Evolutionary conservation across 2,329 filamentous ascomycete genomes (phyloP), one percentile per base, ranked within the genome.

Genomic region (Phialophora tarda): DNA sequence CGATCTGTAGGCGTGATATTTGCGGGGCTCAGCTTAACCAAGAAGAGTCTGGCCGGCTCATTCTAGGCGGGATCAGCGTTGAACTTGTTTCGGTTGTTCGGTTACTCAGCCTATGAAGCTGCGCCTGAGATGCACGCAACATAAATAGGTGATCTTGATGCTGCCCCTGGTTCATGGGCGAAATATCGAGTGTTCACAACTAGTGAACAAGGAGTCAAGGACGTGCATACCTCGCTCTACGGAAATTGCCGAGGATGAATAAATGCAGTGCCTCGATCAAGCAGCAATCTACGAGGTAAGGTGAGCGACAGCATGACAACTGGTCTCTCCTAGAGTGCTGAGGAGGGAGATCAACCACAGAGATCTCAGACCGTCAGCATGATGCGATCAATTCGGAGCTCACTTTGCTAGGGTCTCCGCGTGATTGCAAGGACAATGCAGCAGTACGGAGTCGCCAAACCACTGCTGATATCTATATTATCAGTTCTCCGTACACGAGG

Each of bases 11-110:
- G 61, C n/a, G 62, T 55, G 28, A 59, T 67, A 64, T 59, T 26
- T 64, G 62, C 59, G 66, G 66, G 62, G 50, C 65, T 14, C 50
- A 48, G 21, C 51, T 62, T 56, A 54, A 53, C 59, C 59, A 47
- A 26, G 47, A 28, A n/a, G 23, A 61, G 59, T 7, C 59, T 62
- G 59, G 34, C 26, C 44, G 8, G 51, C 50, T 11, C 59, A 28
- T n/a, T 23, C 24, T 44, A 62, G 55, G 53, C 47, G 57, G 54
- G 62, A 68, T 68, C 66, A 62, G 59, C 62, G 55, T 50, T 53
- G 44, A 56, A 47, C 47, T 61, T 65, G 65, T 62, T 61, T 61
- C 57, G 61, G 65, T 61, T 59, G 57, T 58, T 63, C 60, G 59
- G 50, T 50, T 63, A 24, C 44, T 55, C 59, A 55, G 32, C 47